These are phyloP conservation scores for Tuber microsphaerosporum DNA, from an alignment of 495 filamentous ascomycete genomes.

Conservation along the genomic window DNA sequence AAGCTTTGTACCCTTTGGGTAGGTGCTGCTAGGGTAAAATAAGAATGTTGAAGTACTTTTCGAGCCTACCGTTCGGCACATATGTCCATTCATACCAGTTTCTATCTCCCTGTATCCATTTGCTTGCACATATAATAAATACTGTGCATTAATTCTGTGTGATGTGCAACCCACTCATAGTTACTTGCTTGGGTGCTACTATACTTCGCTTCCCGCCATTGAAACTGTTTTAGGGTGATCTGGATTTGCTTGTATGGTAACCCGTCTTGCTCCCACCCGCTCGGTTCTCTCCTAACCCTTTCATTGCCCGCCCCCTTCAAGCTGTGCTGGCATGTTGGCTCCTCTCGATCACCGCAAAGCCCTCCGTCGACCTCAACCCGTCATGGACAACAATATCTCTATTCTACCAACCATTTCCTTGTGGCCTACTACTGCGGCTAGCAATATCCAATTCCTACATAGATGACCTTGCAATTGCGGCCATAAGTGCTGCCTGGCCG, in stretches of 20 bases:
- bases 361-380: conserved; percentile 29
- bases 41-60: background rate
- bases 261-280: conserved; percentile 37
- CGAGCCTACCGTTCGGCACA: background rate
- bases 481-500: conserved; percentile 13
- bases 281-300: conserved; percentile 24
- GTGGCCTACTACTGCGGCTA: background rate
- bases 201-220: conserved; percentile 33
- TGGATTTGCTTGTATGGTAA: conserved; percentile 36
- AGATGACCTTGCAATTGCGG: background rate
- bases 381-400: conserved; percentile 15
- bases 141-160: background rate
- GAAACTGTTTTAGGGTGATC: conserved; percentile 38
- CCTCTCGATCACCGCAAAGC: conserved; percentile 33
- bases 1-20: background rate
- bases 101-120: background rate
- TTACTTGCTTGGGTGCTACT: background rate
- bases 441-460: background rate
- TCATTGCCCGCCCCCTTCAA: conserved; percentile 25
- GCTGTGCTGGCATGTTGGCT: conserved; percentile 39
- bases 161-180: background rate
- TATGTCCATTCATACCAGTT: background rate
- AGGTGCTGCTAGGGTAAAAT: too few species aligned
- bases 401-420: background rate
- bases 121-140: background rate